These are phyloP conservation scores for Adiantum capillusveneris DNA, from an alignment of 75 land plant species.

Conservation along the genomic window DNA sequence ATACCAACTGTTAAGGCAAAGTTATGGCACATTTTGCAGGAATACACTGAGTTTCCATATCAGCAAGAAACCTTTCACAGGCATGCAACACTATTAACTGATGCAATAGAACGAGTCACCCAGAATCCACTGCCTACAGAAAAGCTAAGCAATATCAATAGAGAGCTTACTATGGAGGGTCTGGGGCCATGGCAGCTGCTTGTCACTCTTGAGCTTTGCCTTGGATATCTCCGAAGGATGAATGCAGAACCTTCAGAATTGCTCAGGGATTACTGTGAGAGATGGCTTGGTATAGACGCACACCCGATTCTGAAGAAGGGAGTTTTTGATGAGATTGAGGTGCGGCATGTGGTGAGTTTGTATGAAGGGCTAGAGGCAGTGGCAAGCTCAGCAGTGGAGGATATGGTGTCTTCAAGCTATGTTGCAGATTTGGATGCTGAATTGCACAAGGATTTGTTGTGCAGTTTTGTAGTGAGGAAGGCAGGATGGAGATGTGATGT, in stretches of 20 bases:
- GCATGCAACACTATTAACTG: constrained; percentile 23
- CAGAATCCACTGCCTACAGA: constrained; percentile 10
- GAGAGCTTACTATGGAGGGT: constrained; percentile 11
- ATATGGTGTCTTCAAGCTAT: constrained; percentile 11
- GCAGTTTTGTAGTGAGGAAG: not conserved
- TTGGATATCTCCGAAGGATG: constrained; percentile 15
- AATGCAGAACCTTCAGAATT: constrained; percentile 11
- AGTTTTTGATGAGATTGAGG: constrained; percentile 14
- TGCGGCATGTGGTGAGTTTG: constrained; percentile 22
- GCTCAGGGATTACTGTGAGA: constrained; percentile 13
- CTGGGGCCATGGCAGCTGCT: constrained; percentile 20
- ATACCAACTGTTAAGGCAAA: no score
- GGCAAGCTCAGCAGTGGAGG: constrained; percentile 11
- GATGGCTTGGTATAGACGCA: constrained; percentile 13
- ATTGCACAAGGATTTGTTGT: not conserved
- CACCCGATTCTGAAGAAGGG: constrained; percentile 7
- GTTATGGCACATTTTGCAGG: constrained; percentile 6
- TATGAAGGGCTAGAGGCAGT: constrained; percentile 21
- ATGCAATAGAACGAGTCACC: constrained; percentile 10
- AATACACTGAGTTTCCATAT: constrained; percentile 15
- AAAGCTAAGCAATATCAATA: constrained; percentile 5
- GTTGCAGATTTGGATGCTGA: not conserved
- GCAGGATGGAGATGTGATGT: not conserved
- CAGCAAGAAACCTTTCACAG: constrained; percentile 21
- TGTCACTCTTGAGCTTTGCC: constrained; percentile 15